Percentiles rank a stretch among this genome's conserved stretches.
Conservation (phyloP, 1,284 basidiomycete species). For the Rhodotorula sp. region DNA sequence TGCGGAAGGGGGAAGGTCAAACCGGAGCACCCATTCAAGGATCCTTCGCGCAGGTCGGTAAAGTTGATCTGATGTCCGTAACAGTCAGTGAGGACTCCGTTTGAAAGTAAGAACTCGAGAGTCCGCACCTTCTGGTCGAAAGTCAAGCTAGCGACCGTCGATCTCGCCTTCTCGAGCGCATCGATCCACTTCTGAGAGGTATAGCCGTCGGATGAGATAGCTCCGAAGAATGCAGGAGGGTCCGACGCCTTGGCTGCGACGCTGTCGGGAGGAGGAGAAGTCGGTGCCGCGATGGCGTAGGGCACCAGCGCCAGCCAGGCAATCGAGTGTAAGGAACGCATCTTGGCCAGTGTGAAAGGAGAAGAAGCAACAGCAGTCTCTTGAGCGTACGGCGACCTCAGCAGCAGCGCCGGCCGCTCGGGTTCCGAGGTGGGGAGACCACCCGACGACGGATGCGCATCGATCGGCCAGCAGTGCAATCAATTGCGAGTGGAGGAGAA, state of each 20-base stretch:
- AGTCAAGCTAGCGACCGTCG: constrained; percentile 1
- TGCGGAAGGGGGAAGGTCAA: background rate
- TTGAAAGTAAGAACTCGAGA: too few relatives aligned
- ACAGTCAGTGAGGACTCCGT: too few relatives aligned
- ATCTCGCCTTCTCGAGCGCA: constrained; percentile 3
- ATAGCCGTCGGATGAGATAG: constrained; percentile 11
- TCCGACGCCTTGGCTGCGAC: too few relatives aligned
- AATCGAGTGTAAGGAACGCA: too few relatives aligned
- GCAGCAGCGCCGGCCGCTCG: too few relatives aligned
- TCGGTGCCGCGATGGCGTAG: background rate
- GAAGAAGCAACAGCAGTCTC: too few relatives aligned
- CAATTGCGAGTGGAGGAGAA: too few relatives aligned
- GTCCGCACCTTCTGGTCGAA: constrained; percentile 11
- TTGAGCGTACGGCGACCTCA: too few relatives aligned
- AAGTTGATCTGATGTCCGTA: constrained; percentile 7
- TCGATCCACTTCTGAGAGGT: constrained; percentile 4
- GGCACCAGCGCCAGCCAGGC: background rate
- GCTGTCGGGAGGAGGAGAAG: background rate
- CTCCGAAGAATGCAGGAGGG: background rate
- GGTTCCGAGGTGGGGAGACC: too few relatives aligned
- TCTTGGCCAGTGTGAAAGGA: too few relatives aligned
- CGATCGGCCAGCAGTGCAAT: too few relatives aligned
- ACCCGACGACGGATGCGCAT: too few relatives aligned
- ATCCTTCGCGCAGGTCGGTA: background rate
- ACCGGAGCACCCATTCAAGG: background rate